phyloP scores from a whole-genome alignment of 352 stramenopile species.

The Thraustochytrium sp. region DNA sequence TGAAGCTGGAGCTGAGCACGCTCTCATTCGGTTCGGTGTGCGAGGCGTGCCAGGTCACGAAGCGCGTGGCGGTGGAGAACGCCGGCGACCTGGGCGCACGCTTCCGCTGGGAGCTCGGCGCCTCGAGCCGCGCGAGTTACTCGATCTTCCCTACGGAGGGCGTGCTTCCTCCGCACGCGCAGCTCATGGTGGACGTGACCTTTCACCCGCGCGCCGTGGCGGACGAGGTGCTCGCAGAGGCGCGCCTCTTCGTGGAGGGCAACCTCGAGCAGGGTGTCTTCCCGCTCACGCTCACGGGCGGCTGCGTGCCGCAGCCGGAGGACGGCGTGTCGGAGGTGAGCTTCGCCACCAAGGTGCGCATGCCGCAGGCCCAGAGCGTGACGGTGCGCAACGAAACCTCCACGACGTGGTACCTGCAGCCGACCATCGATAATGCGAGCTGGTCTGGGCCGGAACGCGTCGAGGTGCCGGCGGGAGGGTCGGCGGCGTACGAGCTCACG shows the following conservation, averaged over 20 bases:
- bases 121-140: slow-evolving; percentile 59
- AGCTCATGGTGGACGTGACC: slow-evolving; percentile 78
- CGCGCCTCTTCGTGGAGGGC: slow-evolving; percentile 65
- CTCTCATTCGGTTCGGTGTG: slow-evolving; percentile 81
- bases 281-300: slow-evolving; percentile 66
- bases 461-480: slow-evolving; percentile 61
- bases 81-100: slow-evolving; percentile 74
- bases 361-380: slow-evolving; percentile 60
- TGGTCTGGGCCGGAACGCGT: slow-evolving; percentile 75
- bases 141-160: slow-evolving; percentile 68
- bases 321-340: slow-evolving; percentile 75
- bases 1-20: slow-evolving; percentile 75
- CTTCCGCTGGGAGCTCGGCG: slow-evolving; percentile 71
- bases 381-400: slow-evolving; percentile 69
- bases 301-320: slow-evolving; percentile 73
- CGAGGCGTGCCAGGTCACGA: slow-evolving; percentile 69
- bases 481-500: slow-evolving; percentile 54
- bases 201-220: slow-evolving; percentile 72
- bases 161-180: slow-evolving; percentile 67
- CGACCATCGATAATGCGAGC: slow-evolving; percentile 73
- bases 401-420: slow-evolving; percentile 72
- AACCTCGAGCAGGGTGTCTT: slow-evolving; percentile 54
- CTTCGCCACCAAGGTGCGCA: slow-evolving; percentile 73
- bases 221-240: slow-evolving; percentile 72
- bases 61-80: slow-evolving; percentile 78